Evolutionary conservation across 2,329 filamentous ascomycete genomes (phyloP), one percentile per base, ranked within the genome.

Genomic region (Colletotrichum chrysophilum): DNA sequence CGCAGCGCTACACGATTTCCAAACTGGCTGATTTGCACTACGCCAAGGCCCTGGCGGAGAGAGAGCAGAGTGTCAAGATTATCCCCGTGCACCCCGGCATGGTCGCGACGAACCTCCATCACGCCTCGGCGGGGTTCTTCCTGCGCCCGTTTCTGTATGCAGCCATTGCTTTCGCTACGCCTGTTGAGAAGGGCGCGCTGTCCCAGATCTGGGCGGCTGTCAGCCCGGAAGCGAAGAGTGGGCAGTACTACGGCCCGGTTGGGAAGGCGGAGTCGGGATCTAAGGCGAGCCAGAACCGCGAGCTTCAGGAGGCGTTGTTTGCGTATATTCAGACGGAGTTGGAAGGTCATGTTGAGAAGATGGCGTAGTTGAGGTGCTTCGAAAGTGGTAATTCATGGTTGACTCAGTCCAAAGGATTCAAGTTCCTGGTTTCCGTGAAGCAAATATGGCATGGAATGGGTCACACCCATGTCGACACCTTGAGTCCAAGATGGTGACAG

Each of bases 171-270:
- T 43, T 62, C 26, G 48, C 21, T 1, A 26, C 62, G 21, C 36
- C 62, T 12, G 79, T 58, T 2, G 55, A 83, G 26, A 74, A 82
- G 32, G 87, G 87, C 1, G 83, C 80, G 5, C 81, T 79, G 75
- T 87, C 86, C 71, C 86, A 88, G 79, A 80, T 88, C 4, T 88
- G 87, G 87, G 86, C 85, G 14, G 81, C 83, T 2, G 83, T 83
- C n/a, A 77, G 81, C 4, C 78, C 79, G 7, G 81, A 82, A n/a
- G 80, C 84, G 1, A 79, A 71, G 30, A 81, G 70, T 34, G 84
- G 84, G 2, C 78, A 68, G 67, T 85, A 83, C 71, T 86, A 86
- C 74, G 77, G 79, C 65, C 83, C 83, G 0, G 79, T 86, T 5
- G 85, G 83, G 4, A 70, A 81, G 3, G 36, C 70, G 10, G 79